phyloP scores from a whole-genome alignment of 176 grass and related monocot genomes.

The Tuctoria greenei region DNA sequence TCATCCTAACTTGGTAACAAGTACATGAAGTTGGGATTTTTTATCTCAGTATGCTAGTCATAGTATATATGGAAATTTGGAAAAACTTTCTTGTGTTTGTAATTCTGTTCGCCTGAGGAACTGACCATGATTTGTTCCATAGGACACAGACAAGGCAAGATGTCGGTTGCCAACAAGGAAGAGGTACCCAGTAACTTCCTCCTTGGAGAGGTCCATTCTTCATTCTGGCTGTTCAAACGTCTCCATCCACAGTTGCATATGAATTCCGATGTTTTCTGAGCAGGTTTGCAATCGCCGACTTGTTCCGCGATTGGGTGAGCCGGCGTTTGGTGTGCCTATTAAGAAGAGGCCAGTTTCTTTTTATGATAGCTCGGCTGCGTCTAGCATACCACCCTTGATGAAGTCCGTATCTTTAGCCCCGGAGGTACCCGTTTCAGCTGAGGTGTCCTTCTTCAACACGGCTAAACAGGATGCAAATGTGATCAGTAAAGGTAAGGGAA shows the following conservation, averaged over 20 bases:
- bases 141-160: slow-evolving; percentile 25
- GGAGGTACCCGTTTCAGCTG: neutral
- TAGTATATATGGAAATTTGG: too few relatives aligned
- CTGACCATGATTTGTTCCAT: slow-evolving; percentile 45
- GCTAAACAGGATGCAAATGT: slow-evolving; percentile 16
- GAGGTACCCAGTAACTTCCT: slow-evolving; percentile 45
- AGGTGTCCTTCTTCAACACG: slow-evolving; percentile 30
- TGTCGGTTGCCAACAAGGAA: slow-evolving; percentile 52
- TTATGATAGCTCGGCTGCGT: slow-evolving; percentile 25
- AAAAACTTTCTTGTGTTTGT: slow-evolving; percentile 12
- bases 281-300: slow-evolving; percentile 43
- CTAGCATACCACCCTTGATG: slow-evolving; percentile 6
- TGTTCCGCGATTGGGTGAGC: slow-evolving; percentile 28
- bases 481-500: slow-evolving; percentile 31
- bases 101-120: slow-evolving; percentile 15
- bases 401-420: neutral
- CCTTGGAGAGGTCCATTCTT: neutral
- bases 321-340: slow-evolving; percentile 44
- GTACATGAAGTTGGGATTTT: neutral
- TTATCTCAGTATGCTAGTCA: neutral
- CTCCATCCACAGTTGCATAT: neutral
- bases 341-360: slow-evolving; percentile 51
- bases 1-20: neutral
- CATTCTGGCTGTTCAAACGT: slow-evolving; percentile 21
- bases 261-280: slow-evolving; percentile 29